Evolutionary conservation across 148 eudicot genomes (phyloP), one percentile per base, ranked within the genome.

Genomic region (Persicaria maculosa): DNA sequence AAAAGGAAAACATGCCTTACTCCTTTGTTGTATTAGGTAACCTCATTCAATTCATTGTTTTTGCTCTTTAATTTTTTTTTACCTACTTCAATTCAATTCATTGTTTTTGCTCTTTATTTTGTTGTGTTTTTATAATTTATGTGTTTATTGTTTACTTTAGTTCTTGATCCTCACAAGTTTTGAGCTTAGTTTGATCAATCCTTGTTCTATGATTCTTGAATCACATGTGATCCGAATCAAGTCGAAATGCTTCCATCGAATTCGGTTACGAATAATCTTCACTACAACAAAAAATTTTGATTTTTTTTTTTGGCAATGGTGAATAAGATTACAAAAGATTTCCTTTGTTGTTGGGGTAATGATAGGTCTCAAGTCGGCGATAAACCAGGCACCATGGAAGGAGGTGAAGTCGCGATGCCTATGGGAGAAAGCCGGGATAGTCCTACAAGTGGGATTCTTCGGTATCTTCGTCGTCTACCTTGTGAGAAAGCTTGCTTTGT

Each of bases 21-120:
- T 71, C 73, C 9, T 71, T 71, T 71, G 8, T 71, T 48, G 0
- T 71, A 46, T 46, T 52, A 71, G 73, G 73, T 71, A 71, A 71
- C 9, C 70, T 65, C 70, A 65, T 40, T 40, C 40, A 31, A 31
- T 10, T 53, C 19, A 53, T 12, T 16, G 12, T 50, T 9, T 9
- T 50, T 7, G 10, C 14, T 50, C 14, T 7, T 14, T 12, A 48
- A 48, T 4, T 50, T 11, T 50, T 50, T n/a, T 2, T 17, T 4
- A 15, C 6, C 12, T 61, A 3, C 4, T 40, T 15, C 15, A 44
- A n/a, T 17, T 69, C 17, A 19, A 9, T 69, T 69, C 17, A 52
- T 69, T 69, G 52, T 16, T 16, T 69, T 11, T 20, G 36, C 9
- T 65, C 5, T 14, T 25, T 31, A 44, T 43, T 22, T 65, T 5